Percentiles rank a stretch among this genome's conserved stretches.
Evolutionary conservation across 345 rosid genomes (phyloP).

Genomic region (Euphorbia peplus): DNA sequence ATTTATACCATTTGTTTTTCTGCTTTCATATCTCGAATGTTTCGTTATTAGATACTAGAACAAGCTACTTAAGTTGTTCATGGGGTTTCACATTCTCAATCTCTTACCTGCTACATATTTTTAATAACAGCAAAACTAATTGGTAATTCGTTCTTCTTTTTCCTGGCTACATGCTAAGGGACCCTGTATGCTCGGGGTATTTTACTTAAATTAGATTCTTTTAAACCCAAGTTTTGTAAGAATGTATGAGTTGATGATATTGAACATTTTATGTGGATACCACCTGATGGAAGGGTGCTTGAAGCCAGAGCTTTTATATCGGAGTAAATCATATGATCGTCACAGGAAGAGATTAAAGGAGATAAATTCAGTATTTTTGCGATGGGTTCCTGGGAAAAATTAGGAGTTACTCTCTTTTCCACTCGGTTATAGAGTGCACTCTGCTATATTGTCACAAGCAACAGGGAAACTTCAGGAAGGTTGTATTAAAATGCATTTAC

Average conservation of each 20-base stretch:
- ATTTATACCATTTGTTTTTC: no score
- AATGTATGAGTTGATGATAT: background rate
- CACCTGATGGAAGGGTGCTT: background rate
- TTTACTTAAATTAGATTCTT: background rate
- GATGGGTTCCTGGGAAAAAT: background rate
- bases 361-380: background rate
- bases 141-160: background rate
- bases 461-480: no score
- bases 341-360: constrained; percentile 1
- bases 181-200: background rate
- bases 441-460: no score
- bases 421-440: background rate
- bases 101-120: background rate
- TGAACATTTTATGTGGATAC: background rate
- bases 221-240: background rate
- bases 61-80: background rate
- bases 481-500: background rate
- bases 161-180: background rate
- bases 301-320: background rate
- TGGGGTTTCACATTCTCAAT: background rate
- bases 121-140: background rate
- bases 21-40: background rate
- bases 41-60: background rate
- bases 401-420: background rate
- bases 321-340: background rate